A percentile compares a stretch with the other conserved stretches of the same genome.
Conservation (phyloP, 805 yeast species). For the Barnettozyma siamensis region DNA sequence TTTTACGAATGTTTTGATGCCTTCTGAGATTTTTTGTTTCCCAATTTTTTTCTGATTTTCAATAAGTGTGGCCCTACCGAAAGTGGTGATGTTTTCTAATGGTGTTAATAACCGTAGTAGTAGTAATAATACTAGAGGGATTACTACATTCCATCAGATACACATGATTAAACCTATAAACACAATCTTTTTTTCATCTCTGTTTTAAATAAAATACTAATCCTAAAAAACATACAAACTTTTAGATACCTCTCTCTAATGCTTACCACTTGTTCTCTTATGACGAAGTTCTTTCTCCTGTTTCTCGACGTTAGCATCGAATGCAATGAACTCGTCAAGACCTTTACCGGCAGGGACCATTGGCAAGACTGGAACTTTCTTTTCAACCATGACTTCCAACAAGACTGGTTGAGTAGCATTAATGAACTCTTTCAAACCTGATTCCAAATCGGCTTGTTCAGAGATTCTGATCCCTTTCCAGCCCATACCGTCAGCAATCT, state of each 20-base stretch:
- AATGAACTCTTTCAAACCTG: conserved; percentile 61
- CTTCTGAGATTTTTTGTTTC: not conserved
- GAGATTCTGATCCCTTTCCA: conserved; percentile 72
- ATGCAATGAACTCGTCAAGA: conserved; percentile 84
- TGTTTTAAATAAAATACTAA: no score
- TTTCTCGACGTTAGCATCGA: conserved; percentile 76
- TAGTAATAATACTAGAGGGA: not conserved
- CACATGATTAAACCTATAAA: no score
- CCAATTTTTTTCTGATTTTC: no score
- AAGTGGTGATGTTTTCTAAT: not conserved
- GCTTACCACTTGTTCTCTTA: conserved; percentile 68
- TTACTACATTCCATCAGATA: no score
- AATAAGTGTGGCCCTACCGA: not conserved
- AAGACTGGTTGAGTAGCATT: conserved; percentile 71
- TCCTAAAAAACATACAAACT: no score
- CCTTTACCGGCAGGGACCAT: conserved; percentile 98
- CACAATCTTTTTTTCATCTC: no score
- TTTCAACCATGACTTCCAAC: conserved; percentile 85
- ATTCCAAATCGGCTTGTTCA: conserved; percentile 59
- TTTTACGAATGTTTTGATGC: no score
- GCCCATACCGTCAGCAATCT: conserved; percentile 93
- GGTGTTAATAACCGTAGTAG: not conserved
- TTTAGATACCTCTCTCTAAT: conserved; percentile 29
- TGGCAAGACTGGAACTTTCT: conserved; percentile 90
- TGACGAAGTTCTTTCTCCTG: conserved; percentile 62